A percentile compares a stretch with the other conserved stretches of the same genome.
phyloP scores from a whole-genome alignment of 352 stramenopile species.

The Phytophthora kernoviae region DNA sequence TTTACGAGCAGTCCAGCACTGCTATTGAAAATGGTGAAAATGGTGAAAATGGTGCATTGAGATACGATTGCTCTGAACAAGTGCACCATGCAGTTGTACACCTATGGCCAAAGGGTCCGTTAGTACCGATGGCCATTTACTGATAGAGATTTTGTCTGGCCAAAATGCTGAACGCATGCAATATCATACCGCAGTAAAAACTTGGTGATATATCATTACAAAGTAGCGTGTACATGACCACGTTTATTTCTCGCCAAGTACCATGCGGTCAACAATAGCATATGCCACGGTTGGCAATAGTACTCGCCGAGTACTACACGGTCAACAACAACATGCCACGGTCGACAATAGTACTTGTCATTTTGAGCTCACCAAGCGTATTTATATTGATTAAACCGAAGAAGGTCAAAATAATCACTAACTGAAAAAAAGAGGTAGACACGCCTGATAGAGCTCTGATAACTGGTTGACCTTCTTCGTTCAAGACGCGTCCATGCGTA shows the following conservation, averaged over 20 bases:
- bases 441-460: slow-evolving; percentile 1
- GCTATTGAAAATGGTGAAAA: too few relatives aligned
- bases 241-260: too few relatives aligned
- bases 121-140: too few relatives aligned
- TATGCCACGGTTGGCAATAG: not conserved
- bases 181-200: too few relatives aligned
- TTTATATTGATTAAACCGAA: slow-evolving; percentile 2
- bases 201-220: too few relatives aligned
- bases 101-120: too few relatives aligned
- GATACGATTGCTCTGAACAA: too few relatives aligned
- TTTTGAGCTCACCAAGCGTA: not conserved
- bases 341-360: not conserved
- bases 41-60: too few relatives aligned
- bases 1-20: slow-evolving; percentile 1
- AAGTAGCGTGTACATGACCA: too few relatives aligned
- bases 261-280: not conserved
- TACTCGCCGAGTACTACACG: not conserved
- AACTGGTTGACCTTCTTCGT: slow-evolving; percentile 19
- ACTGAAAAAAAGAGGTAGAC: not conserved
- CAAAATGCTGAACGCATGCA: not conserved
- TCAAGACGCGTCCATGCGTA: slow-evolving; percentile 34
- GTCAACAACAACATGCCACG: not conserved
- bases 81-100: too few relatives aligned
- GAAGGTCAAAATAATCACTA: slow-evolving; percentile 1
- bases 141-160: too few relatives aligned